Percentiles rank a stretch among this genome's conserved stretches.
Conservation (phyloP, 2,329 filamentous ascomycete species). For the Cytospora leucostoma region DNA sequence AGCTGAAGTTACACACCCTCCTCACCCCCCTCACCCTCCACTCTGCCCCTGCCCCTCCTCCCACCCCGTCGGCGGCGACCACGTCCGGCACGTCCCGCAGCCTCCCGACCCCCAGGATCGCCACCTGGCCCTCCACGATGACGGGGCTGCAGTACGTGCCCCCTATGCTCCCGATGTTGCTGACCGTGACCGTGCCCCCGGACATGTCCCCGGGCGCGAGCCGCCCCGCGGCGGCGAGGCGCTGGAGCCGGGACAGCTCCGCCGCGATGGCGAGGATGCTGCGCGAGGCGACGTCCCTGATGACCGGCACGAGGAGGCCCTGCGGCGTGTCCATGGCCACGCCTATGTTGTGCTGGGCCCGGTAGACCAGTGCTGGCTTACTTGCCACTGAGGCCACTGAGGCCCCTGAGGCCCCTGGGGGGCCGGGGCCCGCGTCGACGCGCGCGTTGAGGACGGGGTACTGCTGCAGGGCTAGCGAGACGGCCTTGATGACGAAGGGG, state of each 20-base stretch:
- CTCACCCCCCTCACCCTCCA: slow-evolving; percentile 34
- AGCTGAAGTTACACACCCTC: slow-evolving; percentile 88
- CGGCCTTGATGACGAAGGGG: slow-evolving; percentile 93
- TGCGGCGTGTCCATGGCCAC: slow-evolving; percentile 91
- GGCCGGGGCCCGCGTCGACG: slow-evolving; percentile 62
- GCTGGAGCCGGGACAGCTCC: slow-evolving; percentile 74
- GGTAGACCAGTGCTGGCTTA: slow-evolving; percentile 76
- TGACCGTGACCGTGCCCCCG: slow-evolving; percentile 91
- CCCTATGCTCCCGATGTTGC: slow-evolving; percentile 94
- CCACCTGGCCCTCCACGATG: slow-evolving; percentile 86
- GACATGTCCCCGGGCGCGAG: slow-evolving; percentile 73
- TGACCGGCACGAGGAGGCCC: slow-evolving; percentile 87
- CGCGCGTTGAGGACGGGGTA: slow-evolving; percentile 88
- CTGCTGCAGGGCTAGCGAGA: slow-evolving; percentile 78
- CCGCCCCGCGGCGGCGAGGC: slow-evolving; percentile 72
- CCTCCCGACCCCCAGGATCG: slow-evolving; percentile 85
- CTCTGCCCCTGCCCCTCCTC: slow-evolving; percentile 61
- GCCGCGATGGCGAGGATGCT: slow-evolving; percentile 77
- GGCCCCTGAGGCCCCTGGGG: slow-evolving; percentile 40
- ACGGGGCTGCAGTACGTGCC: slow-evolving; percentile 91
- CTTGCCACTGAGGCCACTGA: too few relatives aligned
- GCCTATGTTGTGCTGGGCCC: slow-evolving; percentile 89
- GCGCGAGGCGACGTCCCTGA: slow-evolving; percentile 77
- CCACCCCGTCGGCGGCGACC: slow-evolving; percentile 50
- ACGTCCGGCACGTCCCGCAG: slow-evolving; percentile 83